Base-by-base conservation (phyloP, 129 eudicot genomes). In the Lactuca saligna region DNA sequence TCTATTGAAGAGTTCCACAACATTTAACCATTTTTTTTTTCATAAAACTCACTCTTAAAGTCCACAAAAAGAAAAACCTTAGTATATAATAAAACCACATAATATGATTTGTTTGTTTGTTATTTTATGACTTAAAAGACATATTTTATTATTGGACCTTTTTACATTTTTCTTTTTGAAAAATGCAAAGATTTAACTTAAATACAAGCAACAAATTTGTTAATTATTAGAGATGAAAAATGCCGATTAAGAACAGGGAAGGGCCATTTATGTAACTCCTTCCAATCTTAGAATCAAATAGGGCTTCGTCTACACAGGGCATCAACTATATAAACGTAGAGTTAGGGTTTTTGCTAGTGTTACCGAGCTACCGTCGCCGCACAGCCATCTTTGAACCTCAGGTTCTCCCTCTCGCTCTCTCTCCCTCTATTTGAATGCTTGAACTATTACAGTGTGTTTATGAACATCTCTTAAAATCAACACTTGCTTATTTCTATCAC, bases 341-440 rank as follows among this genome's bases (percentile, higher is more conserved):
- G 48, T 54, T 79, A 79, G 82, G 82, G 82, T 76, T 79, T 59
- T 72, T 66, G 48, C 37, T 3, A 14, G 12, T 17, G 46, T 71
- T 56, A 58, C 78, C 57, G 59, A 49, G 33, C 44, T 35, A 17
- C 72, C 34, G 59, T 48, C 81, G 81, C 75, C 70, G 82, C 82
- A 37, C 75, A 17, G 15, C 41, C 38, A 38, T 58, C 57, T 20
- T 17, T 31, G 8, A 49, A 42, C 38, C 39, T 13, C 73, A 78
- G 82, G 82, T 78, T 58, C 20, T 38, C 3, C 39, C 63, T 5
- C 17, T 44, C 6, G 5, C 15, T 61, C 62, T 10, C 32, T 61
- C 17, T 33, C 39, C 17, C 20, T 9, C 12, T 6, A 7, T 0
- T 10, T 12, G 31, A 44, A 0, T 49, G 11, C 3, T 6, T 14